Conservation (phyloP, 768 basidiomycete species). For the Amanita thiersii region DNA sequence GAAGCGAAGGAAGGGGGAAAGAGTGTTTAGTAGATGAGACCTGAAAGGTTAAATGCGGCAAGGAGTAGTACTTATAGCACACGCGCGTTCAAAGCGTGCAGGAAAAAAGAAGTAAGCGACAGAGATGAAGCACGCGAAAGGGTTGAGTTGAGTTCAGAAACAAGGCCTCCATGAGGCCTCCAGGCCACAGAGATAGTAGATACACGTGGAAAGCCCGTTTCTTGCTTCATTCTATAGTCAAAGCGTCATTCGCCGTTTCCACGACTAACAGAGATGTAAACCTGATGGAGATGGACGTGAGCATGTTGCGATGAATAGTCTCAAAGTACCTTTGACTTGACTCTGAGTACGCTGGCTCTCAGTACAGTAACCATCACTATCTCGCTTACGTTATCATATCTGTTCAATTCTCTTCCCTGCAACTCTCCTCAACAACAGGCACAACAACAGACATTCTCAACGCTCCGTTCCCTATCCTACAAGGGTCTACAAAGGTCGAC, state of each 20-base stretch:
- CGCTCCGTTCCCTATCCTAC: too few relatives aligned
- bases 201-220: conserved; percentile 7
- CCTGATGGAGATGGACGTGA: conserved; percentile 5
- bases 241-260: not conserved
- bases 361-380: too few relatives aligned
- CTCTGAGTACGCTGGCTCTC: too few relatives aligned
- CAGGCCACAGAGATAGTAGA: conserved; percentile 7
- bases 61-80: conserved; percentile 7
- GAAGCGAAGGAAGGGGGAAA: not conserved
- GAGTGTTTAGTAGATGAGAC: not conserved
- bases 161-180: conserved; percentile 8
- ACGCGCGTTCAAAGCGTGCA: conserved; percentile 4
- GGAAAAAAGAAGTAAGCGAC: not conserved
- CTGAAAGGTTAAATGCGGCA: too few relatives aligned
- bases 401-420: too few relatives aligned
- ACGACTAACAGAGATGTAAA: not conserved
- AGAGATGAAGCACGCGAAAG: conserved; percentile 5
- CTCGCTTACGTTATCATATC: too few relatives aligned
- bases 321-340: too few relatives aligned
- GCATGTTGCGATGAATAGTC: conserved; percentile 3
- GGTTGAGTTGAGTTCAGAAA: conserved; percentile 6
- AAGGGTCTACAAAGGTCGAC: too few relatives aligned
- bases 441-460: too few relatives aligned
- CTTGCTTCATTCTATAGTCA: not conserved
- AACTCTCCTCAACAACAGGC: too few relatives aligned